A percentile compares a stretch with the other conserved stretches of the same genome.
Evolutionary conservation across 2,329 filamentous ascomycete species (phyloP).

Genomic region (Claviceps sp.): DNA sequence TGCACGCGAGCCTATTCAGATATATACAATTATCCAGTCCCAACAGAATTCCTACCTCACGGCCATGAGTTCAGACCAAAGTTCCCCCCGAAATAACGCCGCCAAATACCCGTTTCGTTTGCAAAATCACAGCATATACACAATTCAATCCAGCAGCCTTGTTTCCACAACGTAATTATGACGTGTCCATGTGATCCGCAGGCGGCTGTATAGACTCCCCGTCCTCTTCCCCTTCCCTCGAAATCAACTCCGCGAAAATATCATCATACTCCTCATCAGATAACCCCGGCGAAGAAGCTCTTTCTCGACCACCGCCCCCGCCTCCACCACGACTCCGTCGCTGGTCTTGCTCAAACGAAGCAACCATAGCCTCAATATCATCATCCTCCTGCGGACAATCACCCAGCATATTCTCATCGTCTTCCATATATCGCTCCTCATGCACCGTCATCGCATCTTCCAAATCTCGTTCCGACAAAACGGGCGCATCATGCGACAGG

Average conservation of each 20-base stretch:
- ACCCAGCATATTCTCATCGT: slow-evolving; percentile 39
- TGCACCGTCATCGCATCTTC: slow-evolving; percentile 32
- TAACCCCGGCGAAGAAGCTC: slow-evolving; percentile 22
- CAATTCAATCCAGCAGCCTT: not conserved
- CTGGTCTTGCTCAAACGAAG: slow-evolving; percentile 29
- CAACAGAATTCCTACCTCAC: not conserved
- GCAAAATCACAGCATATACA: not conserved
- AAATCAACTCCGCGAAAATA: slow-evolving; percentile 36
- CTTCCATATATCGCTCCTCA: slow-evolving; percentile 10
- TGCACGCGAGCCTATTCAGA: not conserved
- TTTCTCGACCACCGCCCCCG: slow-evolving; percentile 8
- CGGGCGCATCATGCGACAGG: slow-evolving; percentile 21
- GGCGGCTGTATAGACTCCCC: slow-evolving; percentile 8
- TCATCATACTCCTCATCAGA: slow-evolving; percentile 49
- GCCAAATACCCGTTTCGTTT: slow-evolving; percentile 1
- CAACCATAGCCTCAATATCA: slow-evolving; percentile 44
- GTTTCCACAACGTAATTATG: slow-evolving; percentile 1
- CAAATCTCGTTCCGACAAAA: slow-evolving; percentile 35
- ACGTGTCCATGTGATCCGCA: slow-evolving; percentile 33
- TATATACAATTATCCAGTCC: slow-evolving; percentile 1
- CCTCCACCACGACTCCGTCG: slow-evolving; percentile 10
- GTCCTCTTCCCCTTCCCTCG: slow-evolving; percentile 13
- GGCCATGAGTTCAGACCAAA: not conserved
- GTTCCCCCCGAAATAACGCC: slow-evolving; percentile 4
- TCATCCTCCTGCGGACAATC: slow-evolving; percentile 36